Base-by-base conservation (phyloP, 345 rosid genomes). In the Arabidopsis suecica region DNA sequence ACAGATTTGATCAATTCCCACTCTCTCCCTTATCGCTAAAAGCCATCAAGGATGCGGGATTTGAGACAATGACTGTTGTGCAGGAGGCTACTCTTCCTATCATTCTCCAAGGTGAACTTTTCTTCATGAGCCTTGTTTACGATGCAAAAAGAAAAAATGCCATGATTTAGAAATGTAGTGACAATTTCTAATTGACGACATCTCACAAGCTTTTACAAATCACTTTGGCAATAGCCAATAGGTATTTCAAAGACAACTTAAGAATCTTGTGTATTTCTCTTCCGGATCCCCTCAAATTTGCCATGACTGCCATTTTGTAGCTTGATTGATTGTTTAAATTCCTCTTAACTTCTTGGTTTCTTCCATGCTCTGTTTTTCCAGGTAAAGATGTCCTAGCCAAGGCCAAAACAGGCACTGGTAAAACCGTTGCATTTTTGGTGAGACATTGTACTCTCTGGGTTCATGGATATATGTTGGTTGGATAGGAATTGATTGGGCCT, bases 311-410 rank as follows among this genome's bases (percentile, higher is more conserved):
- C 33, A 33, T 25, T 65, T 20, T 64, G 56, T 64, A 48, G 23
- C 45, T 49, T 64, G 68, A 58, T 59, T 65, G 50, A 3, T 49
- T 66, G 50, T 65, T 59, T 9, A 28, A 9, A 45, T 11, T 56
- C 14, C n/a, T 58, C 54, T 49, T 71, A 47, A 68, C 55, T 48
- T 34, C 12, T 61, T 25, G 54, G 61, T 44, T 75, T 68, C 47
- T 56, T 50, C 36, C 0, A n/a, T 68, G 34, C 58, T 61, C 11
- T 55, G 61, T 20, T 11, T 65, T 78, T 83, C 9, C 82, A 93
- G 98, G 98, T 75, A 96, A 93, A 88, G 99, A 96, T 87, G 96
- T 96, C 47, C 83, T 96, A 70, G 98, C 99, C 71, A 96, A 93
- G 87, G 99, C 99, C 82, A 95, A 84, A 80, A 92, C 98, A 2